Evolutionary conservation across 305 asterid genomes (phyloP).

Genomic region (Vinca major): DNA sequence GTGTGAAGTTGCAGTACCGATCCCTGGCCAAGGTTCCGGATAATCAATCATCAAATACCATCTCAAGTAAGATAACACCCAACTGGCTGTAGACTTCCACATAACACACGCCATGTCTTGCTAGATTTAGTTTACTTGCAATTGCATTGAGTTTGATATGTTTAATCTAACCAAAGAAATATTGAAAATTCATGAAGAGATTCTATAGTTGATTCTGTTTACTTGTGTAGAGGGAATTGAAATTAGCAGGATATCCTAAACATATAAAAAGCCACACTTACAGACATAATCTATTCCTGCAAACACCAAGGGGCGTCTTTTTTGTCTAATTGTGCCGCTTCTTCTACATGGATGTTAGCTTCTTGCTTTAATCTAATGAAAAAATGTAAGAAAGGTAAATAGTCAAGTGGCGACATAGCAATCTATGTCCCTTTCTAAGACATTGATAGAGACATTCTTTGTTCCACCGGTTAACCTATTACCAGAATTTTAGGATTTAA

Average conservation of each 20-base stretch:
- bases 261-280: background rate
- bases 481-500: background rate
- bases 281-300: background rate
- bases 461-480: background rate
- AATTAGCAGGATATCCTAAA: background rate
- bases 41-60: too few species aligned
- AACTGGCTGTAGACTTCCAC: too few species aligned
- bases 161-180: too few species aligned
- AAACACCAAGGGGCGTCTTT: background rate
- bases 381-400: background rate
- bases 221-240: background rate
- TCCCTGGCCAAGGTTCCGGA: too few species aligned
- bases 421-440: background rate
- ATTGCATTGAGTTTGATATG: too few species aligned
- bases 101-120: too few species aligned
- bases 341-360: background rate
- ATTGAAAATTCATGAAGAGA: background rate
- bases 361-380: background rate
- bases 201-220: background rate
- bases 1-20: too few species aligned
- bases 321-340: background rate
- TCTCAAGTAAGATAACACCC: too few species aligned
- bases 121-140: too few species aligned
- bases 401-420: background rate
- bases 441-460: background rate